Base-by-base conservation (phyloP, 1,284 basidiomycete genomes). In the Cutaneotrichosporon arboriforme region DNA sequence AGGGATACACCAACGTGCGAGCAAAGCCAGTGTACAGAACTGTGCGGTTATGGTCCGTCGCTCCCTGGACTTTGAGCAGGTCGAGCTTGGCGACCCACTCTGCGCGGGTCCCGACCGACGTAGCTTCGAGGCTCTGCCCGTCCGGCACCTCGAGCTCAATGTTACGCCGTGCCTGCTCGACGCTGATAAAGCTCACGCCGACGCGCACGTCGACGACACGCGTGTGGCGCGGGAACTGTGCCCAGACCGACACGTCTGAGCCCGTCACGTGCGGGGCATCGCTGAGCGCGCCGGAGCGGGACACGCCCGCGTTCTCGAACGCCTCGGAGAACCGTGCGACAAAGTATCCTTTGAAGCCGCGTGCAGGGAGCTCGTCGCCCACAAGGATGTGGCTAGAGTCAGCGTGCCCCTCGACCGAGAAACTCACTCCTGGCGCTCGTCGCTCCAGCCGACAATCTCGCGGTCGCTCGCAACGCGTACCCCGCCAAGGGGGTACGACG, bases 101-200 rank as follows among this genome's bases (percentile, higher is more conserved):
- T 1, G 69, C 62, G n/a, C 86, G 80, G 3, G 84, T 84, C 21
- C 52, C 56, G 4, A 69, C 66, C 1, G 83, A 84, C 0, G 87
- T 89, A 43, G 81, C 67, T 61, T 87, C 85, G 5, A 90, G 70
- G 1, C 72, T 59, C 40, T 76, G 78, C 0, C 78, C 80, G 58
- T 71, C 56, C 17, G 64, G 66, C 0, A 76, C 61, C 53, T 76
- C 76, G 20, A 66, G 60, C 33, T 88, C 83, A 0, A 77, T 83
- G 80, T 62, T 87, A 77, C 76, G 51, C 41, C 84, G 74, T 1
- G 88, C 88, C 63, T 89, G 87, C 8, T 84, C 83, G 14, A 84
- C 75, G 0, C 85, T 87, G 56, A 90, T 86, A 65, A 89, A 87
- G 10, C 86, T 88, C 9, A 86, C 84, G 0, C 86, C 87, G 1